Conservation (phyloP, 441 rosid genomes). For the Populus hybrid region DNA sequence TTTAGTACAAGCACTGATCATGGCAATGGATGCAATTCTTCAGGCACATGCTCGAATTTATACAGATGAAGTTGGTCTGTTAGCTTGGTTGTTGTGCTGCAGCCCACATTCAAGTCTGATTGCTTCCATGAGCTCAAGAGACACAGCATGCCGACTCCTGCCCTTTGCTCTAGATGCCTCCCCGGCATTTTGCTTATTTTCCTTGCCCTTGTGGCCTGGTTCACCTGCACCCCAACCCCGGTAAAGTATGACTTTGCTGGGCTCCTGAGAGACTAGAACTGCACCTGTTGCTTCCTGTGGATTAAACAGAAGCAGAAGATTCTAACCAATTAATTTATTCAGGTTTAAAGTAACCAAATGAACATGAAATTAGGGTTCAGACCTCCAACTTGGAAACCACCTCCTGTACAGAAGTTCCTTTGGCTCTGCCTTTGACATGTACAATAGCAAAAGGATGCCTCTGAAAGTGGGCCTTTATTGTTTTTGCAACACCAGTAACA, state of each 20-base stretch:
- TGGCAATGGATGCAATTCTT: background rate
- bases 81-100: conserved; percentile 17
- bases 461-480: conserved; percentile 67
- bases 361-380: conserved; percentile 7
- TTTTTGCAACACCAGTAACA: conserved; percentile 74
- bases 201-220: conserved; percentile 24
- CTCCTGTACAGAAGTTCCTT: conserved; percentile 95
- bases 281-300: conserved; percentile 89
- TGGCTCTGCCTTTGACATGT: conserved; percentile 89
- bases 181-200: conserved; percentile 14
- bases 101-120: conserved; percentile 84
- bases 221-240: conserved; percentile 88
- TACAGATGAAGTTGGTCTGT: conserved; percentile 8
- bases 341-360: background rate
- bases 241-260: conserved; percentile 86
- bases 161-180: conserved; percentile 21
- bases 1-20: background rate
- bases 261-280: conserved; percentile 84
- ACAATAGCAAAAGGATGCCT: conserved; percentile 87
- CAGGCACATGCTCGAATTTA: conserved; percentile 12
- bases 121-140: conserved; percentile 78
- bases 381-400: conserved; percentile 86
- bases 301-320: background rate
- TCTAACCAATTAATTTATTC: conserved; percentile 1
- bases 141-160: conserved; percentile 36